Percentiles rank a stretch among this genome's conserved stretches.
phyloP scores from a whole-genome alignment of 192 early-diverging fungal genomes.

The Podila epicladia region DNA sequence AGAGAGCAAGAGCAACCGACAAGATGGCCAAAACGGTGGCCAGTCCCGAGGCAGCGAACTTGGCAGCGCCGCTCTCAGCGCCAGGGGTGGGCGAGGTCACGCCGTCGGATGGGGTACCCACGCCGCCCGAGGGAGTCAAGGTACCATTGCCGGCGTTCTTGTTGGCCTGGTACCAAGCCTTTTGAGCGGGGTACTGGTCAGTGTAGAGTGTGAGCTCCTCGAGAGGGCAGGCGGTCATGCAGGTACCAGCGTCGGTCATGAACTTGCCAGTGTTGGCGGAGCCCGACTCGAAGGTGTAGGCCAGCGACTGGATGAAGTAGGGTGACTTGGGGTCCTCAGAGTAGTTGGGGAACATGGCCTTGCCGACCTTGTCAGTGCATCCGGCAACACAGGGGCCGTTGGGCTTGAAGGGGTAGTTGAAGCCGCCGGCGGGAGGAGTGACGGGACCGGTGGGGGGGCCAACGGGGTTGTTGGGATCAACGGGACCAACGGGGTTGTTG shows the following conservation, averaged over 20 bases:
- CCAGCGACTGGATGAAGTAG: conserved; percentile 29
- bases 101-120: too few species aligned
- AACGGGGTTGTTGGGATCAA: too few species aligned
- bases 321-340: conserved; percentile 38
- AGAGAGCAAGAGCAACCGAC: too few species aligned
- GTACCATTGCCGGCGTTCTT: conserved; percentile 10
- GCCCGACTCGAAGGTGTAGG: conserved; percentile 22
- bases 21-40: too few species aligned
- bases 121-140: not conserved
- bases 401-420: conserved; percentile 28
- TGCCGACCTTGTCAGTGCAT: conserved; percentile 23
- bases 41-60: too few species aligned
- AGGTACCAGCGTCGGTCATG: conserved; percentile 21
- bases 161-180: conserved; percentile 21
- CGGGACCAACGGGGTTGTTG: not conserved
- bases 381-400: conserved; percentile 21
- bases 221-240: conserved; percentile 12
- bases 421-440: conserved; percentile 1
- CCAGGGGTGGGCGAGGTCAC: too few species aligned
- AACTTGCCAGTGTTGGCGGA: conserved; percentile 16
- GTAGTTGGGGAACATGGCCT: conserved; percentile 25
- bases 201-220: conserved; percentile 14
- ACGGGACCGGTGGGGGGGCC: not conserved
- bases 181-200: not conserved
- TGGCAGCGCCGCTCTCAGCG: too few species aligned